Percentiles rank a stretch among this genome's conserved stretches.
Conservation (phyloP, 176 grass and related monocot genomes). For the Canna indica region DNA sequence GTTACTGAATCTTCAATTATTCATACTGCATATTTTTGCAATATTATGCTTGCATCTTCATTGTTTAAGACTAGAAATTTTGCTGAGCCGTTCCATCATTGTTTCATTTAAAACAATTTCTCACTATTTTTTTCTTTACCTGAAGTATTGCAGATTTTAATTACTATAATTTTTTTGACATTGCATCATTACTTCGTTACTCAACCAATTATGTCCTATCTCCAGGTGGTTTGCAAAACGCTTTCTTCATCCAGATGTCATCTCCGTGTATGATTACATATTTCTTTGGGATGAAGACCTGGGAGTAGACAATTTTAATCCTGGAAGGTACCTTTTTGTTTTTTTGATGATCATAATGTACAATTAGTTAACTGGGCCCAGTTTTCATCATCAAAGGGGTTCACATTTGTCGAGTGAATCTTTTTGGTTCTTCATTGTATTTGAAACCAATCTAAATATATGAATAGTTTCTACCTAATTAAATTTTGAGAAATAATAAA, state of each 20-base stretch:
- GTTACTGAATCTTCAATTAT: background rate
- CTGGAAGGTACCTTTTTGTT: constrained; percentile 45
- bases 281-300: constrained; percentile 95
- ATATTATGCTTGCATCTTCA: background rate
- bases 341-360: constrained; percentile 9
- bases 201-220: background rate
- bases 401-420: background rate
- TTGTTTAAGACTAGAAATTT: background rate
- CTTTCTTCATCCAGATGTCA: constrained; percentile 76
- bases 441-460: background rate
- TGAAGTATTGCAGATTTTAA: background rate
- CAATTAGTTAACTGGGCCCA: constrained; percentile 3
- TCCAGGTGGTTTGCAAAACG: constrained; percentile 98
- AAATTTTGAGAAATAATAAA: background rate
- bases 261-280: constrained; percentile 72
- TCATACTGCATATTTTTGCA: background rate
- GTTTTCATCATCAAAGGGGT: background rate
- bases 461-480: background rate
- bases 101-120: no score
- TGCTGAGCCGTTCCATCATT: no score
- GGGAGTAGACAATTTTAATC: constrained; percentile 65
- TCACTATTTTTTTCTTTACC: background rate
- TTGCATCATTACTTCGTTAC: background rate
- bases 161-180: background rate
- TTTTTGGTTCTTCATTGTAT: background rate